These are phyloP conservation scores for Silene noctiflora DNA, from an alignment of 179 eudicot genomes.

Conservation along the genomic window DNA sequence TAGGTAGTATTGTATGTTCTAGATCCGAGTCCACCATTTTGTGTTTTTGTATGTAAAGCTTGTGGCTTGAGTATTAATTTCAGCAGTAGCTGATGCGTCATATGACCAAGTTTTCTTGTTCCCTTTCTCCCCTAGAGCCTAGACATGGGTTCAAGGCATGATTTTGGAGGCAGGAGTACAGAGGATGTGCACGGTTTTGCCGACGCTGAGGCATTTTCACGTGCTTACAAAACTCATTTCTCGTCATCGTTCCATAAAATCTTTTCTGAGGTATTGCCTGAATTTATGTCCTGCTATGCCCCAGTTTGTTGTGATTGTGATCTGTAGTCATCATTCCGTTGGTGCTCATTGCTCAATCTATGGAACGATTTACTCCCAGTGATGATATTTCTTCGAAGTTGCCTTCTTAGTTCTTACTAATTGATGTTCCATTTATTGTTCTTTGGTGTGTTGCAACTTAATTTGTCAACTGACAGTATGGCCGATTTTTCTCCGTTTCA, in stretches of 20 bases:
- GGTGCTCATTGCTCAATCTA: too few species aligned
- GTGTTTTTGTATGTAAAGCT: background rate
- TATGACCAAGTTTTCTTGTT: conserved; percentile 2
- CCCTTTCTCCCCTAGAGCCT: conserved; percentile 30
- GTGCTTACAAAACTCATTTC: conserved; percentile 52
- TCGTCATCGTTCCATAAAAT: conserved; percentile 77
- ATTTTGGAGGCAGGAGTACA: conserved; percentile 39
- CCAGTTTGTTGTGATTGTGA: background rate
- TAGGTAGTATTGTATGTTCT: too few species aligned
- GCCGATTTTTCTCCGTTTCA: conserved; percentile 25
- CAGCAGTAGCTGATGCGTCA: conserved; percentile 2
- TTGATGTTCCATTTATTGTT: background rate
- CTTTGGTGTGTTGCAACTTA: background rate
- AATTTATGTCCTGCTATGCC: background rate
- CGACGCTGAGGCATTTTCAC: conserved; percentile 49
- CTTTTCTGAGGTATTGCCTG: conserved; percentile 68
- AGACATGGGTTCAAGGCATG: conserved; percentile 40
- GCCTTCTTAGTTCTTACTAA: background rate
- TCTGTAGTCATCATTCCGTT: too few species aligned
- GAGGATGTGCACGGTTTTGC: conserved; percentile 43
- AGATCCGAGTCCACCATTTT: background rate
- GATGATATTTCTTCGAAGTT: background rate
- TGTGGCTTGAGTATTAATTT: background rate
- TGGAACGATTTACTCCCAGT: background rate
- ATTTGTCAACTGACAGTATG: conserved; percentile 11